Evolutionary conservation across 192 early-diverging fungal species (phyloP).

Genomic region (Ambispora gerdemannii): DNA sequence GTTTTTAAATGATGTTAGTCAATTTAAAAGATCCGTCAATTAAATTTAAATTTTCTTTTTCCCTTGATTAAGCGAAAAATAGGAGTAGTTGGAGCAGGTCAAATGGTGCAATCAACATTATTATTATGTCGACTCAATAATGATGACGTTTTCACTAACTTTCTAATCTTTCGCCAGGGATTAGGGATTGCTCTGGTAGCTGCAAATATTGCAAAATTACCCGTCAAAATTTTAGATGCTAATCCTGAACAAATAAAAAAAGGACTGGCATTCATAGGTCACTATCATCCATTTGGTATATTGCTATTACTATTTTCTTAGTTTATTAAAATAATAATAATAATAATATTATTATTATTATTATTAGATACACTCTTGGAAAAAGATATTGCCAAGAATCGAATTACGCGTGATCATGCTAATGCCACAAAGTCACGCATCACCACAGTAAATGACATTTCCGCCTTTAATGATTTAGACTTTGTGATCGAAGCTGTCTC

Average conservation of each 20-base stretch:
- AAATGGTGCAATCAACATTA: conserved; percentile 65
- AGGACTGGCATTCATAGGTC: conserved; percentile 81
- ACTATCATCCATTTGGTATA: not conserved
- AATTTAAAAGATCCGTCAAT: too few species aligned
- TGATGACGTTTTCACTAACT: not conserved
- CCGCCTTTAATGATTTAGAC: conserved; percentile 64
- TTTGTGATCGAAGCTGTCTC: conserved; percentile 93
- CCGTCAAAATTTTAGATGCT: conserved; percentile 79
- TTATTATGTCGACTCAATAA: not conserved
- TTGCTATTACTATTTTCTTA: not conserved
- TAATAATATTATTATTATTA: not conserved
- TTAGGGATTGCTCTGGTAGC: conserved; percentile 88
- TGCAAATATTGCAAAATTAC: conserved; percentile 74
- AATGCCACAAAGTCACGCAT: conserved; percentile 61
- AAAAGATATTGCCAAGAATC: conserved; percentile 89
- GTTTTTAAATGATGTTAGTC: too few species aligned
- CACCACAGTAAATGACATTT: conserved; percentile 55
- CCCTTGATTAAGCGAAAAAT: too few species aligned
- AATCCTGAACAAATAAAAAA: conserved; percentile 72
- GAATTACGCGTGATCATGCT: conserved; percentile 75
- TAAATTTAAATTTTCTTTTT: too few species aligned
- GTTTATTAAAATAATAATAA: conserved; percentile 47
- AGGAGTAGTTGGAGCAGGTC: conserved; percentile 92
- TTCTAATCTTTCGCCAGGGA: conserved; percentile 38
- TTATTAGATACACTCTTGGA: conserved; percentile 66